Percentiles rank a stretch among this genome's conserved stretches.
Evolutionary conservation across 169 alveolate genomes (phyloP).

Genomic region (Plasmodium yoelii): DNA sequence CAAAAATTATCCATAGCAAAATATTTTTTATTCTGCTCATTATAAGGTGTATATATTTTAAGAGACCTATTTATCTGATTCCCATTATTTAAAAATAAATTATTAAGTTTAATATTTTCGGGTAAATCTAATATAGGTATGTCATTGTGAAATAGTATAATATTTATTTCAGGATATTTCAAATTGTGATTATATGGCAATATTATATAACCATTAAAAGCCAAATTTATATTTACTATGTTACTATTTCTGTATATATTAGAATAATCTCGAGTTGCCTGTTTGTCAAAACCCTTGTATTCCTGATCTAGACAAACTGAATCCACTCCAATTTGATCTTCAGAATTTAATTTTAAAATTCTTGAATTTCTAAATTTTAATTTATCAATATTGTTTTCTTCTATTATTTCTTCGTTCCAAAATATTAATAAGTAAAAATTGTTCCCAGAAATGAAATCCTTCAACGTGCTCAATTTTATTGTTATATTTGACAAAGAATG

Average conservation of each 20-base stretch:
- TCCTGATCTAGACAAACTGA: not conserved
- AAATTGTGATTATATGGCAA: conserved; percentile 52
- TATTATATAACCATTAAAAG: conserved; percentile 29
- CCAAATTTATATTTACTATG: conserved; percentile 20
- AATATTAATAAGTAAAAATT: conserved; percentile 8
- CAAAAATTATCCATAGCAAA: conserved; percentile 7
- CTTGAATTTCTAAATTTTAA: conserved; percentile 47
- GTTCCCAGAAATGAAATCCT: not conserved
- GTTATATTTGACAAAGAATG: conserved; percentile 36
- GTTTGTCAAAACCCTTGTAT: not conserved
- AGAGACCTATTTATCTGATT: conserved; percentile 15
- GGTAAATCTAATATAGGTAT: conserved; percentile 27
- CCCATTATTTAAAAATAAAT: conserved; percentile 42
- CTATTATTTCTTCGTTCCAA: conserved; percentile 49
- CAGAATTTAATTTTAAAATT: conserved; percentile 10
- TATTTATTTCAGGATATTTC: conserved; percentile 8
- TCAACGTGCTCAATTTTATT: conserved; percentile 1
- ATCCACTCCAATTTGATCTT: conserved; percentile 17
- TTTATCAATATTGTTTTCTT: conserved; percentile 12
- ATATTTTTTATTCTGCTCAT: not conserved
- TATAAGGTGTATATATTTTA: conserved; percentile 1
- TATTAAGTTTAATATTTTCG: conserved; percentile 10
- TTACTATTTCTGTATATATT: not conserved
- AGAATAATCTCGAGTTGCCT: not conserved
- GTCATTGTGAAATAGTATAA: conserved; percentile 40